Evolutionary conservation across 768 basidiomycete species (phyloP).

Genomic region (Cystofilobasidium capitatum): DNA sequence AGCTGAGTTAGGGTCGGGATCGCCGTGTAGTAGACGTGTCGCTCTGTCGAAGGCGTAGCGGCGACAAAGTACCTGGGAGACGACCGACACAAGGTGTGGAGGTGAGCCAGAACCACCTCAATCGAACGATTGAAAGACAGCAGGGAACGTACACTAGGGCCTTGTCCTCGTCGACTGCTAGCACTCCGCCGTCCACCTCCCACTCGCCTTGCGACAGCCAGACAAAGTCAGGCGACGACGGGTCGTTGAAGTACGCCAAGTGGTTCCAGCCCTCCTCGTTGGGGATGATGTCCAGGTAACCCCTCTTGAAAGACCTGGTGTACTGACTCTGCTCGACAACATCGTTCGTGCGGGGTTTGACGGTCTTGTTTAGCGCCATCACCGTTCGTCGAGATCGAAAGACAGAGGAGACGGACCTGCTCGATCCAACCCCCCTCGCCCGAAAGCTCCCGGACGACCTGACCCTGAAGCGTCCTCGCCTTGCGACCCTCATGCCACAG

Average conservation of each 20-base stretch:
- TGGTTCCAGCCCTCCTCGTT: conserved; percentile 75
- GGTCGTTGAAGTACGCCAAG: conserved; percentile 80
- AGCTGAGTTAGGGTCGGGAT: conserved; percentile 47
- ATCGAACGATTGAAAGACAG: neutral
- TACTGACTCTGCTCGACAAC: neutral
- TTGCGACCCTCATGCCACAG: conserved; percentile 16
- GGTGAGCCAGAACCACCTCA: neutral
- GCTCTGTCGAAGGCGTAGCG: conserved; percentile 68
- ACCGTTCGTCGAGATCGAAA: neutral
- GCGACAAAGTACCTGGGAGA: conserved; percentile 70
- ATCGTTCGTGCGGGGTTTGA: neutral
- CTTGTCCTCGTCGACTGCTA: conserved; percentile 58
- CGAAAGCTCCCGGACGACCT: conserved; percentile 64
- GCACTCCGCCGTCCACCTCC: conserved; percentile 74
- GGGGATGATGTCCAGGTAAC: conserved; percentile 87
- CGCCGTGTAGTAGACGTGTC: conserved; percentile 70
- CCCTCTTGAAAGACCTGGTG: conserved; percentile 32
- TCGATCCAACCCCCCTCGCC: conserved; percentile 95
- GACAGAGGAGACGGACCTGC: conserved; percentile 46
- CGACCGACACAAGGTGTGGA: conserved; percentile 5
- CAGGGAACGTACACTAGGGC: conserved; percentile 57
- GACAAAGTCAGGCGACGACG: conserved; percentile 49
- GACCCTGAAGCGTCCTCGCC: conserved; percentile 42
- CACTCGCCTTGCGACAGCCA: conserved; percentile 81
- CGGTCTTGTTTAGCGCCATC: no score